Evolutionary conservation across 129 eudicot species (phyloP).

Genomic region (Escallonia rubra): DNA sequence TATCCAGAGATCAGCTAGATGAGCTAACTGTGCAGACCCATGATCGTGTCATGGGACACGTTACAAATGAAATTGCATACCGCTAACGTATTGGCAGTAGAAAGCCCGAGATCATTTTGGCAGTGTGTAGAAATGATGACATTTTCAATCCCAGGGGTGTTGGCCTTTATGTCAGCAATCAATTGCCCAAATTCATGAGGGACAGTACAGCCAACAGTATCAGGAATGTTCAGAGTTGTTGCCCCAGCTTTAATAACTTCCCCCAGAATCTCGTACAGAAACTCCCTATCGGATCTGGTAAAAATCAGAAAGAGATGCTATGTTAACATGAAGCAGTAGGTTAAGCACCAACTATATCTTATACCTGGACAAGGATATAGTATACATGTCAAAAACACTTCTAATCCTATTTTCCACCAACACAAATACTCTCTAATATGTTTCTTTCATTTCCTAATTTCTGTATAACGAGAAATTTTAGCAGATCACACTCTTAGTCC

Average conservation of each 20-base stretch:
- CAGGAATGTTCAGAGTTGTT: conserved; percentile 84
- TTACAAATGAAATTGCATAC: conserved; percentile 25
- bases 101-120: conserved; percentile 94
- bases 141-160: conserved; percentile 83
- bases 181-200: conserved; percentile 80
- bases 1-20: too few species aligned
- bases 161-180: conserved; percentile 82
- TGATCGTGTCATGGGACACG: neutral
- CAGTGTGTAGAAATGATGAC: conserved; percentile 90
- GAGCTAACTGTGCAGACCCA: neutral
- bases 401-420: too few species aligned
- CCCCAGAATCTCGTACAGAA: conserved; percentile 68
- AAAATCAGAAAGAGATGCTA: conserved; percentile 6
- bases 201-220: conserved; percentile 74
- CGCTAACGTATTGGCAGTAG: conserved; percentile 85
- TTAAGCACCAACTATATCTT: too few species aligned
- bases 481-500: too few species aligned
- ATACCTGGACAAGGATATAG: too few species aligned
- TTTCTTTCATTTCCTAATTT: too few species aligned
- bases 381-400: too few species aligned
- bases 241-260: conserved; percentile 91
- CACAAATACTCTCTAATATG: too few species aligned
- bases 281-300: conserved; percentile 76
- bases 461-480: too few species aligned
- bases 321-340: neutral